These are phyloP conservation scores for Eutrema japonicum DNA, from an alignment of 345 rosid genomes.

Conservation along the genomic window DNA sequence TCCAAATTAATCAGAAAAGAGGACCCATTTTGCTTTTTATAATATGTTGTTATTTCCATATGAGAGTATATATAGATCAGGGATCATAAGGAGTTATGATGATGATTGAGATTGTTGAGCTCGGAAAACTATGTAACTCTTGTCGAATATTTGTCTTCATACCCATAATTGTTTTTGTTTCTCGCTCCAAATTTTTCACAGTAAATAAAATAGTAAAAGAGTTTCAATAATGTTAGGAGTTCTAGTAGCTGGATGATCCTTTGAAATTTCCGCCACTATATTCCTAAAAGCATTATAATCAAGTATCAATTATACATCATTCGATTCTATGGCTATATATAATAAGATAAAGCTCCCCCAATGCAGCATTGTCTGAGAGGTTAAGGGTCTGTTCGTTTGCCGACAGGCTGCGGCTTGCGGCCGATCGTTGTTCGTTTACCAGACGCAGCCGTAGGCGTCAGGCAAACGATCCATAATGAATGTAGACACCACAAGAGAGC, in stretches of 20 bases:
- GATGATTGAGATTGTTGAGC: conserved; percentile 7
- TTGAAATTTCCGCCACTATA: conserved; percentile 37
- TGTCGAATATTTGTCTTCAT: conserved; percentile 45
- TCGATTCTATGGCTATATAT: not conserved
- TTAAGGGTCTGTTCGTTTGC: no score
- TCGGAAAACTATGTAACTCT: conserved; percentile 54
- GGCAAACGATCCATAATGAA: not conserved
- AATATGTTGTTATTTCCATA: not conserved
- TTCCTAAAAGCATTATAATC: conserved; percentile 54
- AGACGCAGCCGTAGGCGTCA: no score
- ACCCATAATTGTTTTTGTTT: not conserved
- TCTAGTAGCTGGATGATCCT: conserved; percentile 44
- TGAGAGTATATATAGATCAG: conserved; percentile 10
- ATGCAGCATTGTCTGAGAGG: not conserved
- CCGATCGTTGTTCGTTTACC: no score
- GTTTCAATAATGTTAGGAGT: conserved; percentile 36
- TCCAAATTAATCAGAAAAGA: conserved; percentile 32
- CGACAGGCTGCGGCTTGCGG: no score
- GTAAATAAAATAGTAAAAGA: not conserved
- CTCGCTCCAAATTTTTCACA: not conserved
- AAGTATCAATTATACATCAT: not conserved
- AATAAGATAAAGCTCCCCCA: conserved; percentile 31
- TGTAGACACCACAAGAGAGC: conserved; percentile 19
- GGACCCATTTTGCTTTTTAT: conserved; percentile 19
- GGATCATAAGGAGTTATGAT: conserved; percentile 19